Conservation (phyloP, 805 yeast genomes). For the Candida anglica region DNA sequence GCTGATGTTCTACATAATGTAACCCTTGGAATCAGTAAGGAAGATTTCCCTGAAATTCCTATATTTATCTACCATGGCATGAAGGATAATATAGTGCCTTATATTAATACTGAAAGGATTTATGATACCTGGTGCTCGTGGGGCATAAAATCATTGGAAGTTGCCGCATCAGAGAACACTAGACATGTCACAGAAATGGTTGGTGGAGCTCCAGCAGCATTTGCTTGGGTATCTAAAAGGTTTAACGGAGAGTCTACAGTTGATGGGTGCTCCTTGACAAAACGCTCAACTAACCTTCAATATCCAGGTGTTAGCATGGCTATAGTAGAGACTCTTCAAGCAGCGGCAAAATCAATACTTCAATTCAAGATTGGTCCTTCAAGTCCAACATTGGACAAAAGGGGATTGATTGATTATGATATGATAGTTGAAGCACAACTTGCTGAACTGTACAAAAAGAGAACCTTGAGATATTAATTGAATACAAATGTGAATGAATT, state of each 20-base stretch:
- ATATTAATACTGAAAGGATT: slow-evolving; percentile 7
- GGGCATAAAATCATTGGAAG: slow-evolving; percentile 22
- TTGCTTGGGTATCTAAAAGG: slow-evolving; percentile 9
- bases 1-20: slow-evolving; percentile 1
- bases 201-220: slow-evolving; percentile 8
- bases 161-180: slow-evolving; percentile 12
- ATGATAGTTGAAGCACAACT: slow-evolving; percentile 6
- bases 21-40: slow-evolving; percentile 1
- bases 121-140: slow-evolving; percentile 20
- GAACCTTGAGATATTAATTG: neutral
- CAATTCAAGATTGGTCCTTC: neutral
- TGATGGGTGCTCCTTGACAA: slow-evolving; percentile 18
- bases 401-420: slow-evolving; percentile 5
- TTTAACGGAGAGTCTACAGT: slow-evolving; percentile 8
- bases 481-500: too few relatives aligned
- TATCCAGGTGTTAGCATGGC: slow-evolving; percentile 4
- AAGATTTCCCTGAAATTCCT: slow-evolving; percentile 16
- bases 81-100: slow-evolving; percentile 15
- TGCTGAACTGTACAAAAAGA: neutral
- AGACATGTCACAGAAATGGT: slow-evolving; percentile 13
- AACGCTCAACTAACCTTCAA: neutral
- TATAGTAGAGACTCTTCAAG: neutral
- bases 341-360: neutral
- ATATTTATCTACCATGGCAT: slow-evolving; percentile 17
- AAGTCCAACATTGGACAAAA: slow-evolving; percentile 4